Evolutionary conservation across 164 flowering plant genomes (phyloP), one percentile per base, ranked within the genome.

Genomic region (Brasenia schreberi): DNA sequence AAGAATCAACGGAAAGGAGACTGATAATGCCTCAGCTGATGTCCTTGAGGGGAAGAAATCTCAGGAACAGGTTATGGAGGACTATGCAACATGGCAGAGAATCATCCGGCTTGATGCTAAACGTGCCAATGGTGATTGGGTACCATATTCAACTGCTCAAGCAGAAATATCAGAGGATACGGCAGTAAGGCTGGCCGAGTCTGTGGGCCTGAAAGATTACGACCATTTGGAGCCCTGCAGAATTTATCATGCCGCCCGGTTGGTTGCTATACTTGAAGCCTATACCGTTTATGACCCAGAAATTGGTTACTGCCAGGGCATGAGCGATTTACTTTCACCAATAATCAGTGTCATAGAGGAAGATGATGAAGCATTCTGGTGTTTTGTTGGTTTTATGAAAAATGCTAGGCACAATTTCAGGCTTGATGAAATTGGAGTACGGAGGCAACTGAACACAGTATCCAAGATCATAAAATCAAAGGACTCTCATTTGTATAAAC

Each of bases 291-390:
- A 87, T 69, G 98, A 94, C 73, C 76, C 87, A 2, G 98, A 94
- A 78, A 89, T 87, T 71, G 98, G 98, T 5, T 94, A 94, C 69
- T 94, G 98, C 70, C 98, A 94, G 68, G 98, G 98, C 7, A 94
- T 94, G 98, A 89, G 96, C 63, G 98, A 94, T 78, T 74, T 94
- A n/a, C 96, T 91, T 19, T 91, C 97, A 16, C 97, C 98, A 52
- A 86, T 94, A 49, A 73, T 87, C 43, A 52, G 87, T n/a, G 33
- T 61, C 7, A 61, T 61, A 7, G 71, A 78, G 27, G 96, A 91
- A 59, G 98, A 94, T 77, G 81, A 89, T 43, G 86, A 80, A 67
- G 97, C 97, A n/a, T 94, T 94, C 78, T 94, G 97, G 97, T 94
- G 98, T 62, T 94, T 94, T 71, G 97, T 85, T 19, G 96, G 93